These are phyloP conservation scores for Acarospora socialis DNA, from an alignment of 2,329 filamentous ascomycete genomes.

Conservation along the genomic window DNA sequence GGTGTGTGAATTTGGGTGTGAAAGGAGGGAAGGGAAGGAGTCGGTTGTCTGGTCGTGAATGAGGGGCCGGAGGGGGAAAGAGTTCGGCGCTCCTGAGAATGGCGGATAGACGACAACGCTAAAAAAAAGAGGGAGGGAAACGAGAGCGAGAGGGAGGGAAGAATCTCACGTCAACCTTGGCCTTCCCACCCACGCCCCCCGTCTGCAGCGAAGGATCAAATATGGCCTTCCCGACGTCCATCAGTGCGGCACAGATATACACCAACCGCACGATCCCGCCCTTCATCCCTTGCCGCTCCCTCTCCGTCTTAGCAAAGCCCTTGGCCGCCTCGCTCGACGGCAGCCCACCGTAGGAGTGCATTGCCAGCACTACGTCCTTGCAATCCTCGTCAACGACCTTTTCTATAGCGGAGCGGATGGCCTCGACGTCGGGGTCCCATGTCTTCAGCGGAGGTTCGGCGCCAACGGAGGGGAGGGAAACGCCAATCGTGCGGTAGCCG, in stretches of 20 bases:
- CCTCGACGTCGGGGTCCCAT: conserved; percentile 20
- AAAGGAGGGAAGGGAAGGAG: too few species aligned
- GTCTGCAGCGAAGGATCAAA: not conserved
- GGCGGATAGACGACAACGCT: too few species aligned
- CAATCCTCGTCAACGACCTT: conserved; percentile 19
- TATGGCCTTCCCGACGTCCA: not conserved
- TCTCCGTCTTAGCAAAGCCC: conserved; percentile 18
- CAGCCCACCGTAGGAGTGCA: conserved; percentile 25
- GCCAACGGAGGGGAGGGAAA: conserved; percentile 20
- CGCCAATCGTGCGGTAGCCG: conserved; percentile 19
- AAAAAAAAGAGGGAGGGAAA: too few species aligned
- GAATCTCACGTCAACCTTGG: not conserved
- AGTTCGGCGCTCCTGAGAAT: too few species aligned
- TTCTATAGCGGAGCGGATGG: conserved; percentile 16
- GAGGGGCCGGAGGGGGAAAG: too few species aligned
- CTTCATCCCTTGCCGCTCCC: conserved; percentile 17
- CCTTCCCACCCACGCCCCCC: not conserved
- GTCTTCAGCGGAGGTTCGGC: conserved; percentile 17
- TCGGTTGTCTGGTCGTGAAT: too few species aligned
- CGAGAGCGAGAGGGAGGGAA: not conserved
- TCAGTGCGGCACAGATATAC: conserved; percentile 11
- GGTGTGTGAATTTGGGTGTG: too few species aligned
- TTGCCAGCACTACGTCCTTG: conserved; percentile 22
- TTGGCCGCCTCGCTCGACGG: conserved; percentile 19
- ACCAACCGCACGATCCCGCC: conserved; percentile 21